Evolutionary conservation across 805 yeast species (phyloP).

Genomic region (Candida tallmaniae): DNA sequence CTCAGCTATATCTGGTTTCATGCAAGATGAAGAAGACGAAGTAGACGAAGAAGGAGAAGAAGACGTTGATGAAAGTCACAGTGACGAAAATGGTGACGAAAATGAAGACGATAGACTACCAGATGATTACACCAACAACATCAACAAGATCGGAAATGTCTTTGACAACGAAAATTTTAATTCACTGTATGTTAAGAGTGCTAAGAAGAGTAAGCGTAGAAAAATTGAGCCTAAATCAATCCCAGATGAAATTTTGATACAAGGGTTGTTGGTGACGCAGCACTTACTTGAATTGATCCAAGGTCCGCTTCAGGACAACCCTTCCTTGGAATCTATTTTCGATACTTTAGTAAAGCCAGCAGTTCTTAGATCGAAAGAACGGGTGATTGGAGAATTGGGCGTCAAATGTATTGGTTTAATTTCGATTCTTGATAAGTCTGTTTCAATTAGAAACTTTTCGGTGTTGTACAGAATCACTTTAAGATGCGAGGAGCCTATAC

Average conservation of each 20-base stretch:
- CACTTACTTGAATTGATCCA: constrained; percentile 64
- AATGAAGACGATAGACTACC: constrained; percentile 15
- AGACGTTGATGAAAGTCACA: constrained; percentile 11
- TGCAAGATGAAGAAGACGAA: constrained; percentile 15
- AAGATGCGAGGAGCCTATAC: constrained; percentile 59
- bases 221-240: constrained; percentile 38
- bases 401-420: constrained; percentile 75
- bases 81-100: constrained; percentile 12
- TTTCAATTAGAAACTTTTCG: constrained; percentile 60
- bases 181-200: constrained; percentile 1
- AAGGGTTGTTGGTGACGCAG: constrained; percentile 65
- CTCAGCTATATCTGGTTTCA: constrained; percentile 40
- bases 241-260: constrained; percentile 46
- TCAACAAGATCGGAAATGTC: constrained; percentile 12
- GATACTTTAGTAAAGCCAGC: constrained; percentile 80
- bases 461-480: constrained; percentile 68
- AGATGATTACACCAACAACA: constrained; percentile 14
- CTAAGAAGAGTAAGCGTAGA: constrained; percentile 17
- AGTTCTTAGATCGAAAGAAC: constrained; percentile 45
- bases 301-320: constrained; percentile 60
- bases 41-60: constrained; percentile 18
- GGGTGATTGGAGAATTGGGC: constrained; percentile 59
- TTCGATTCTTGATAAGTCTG: constrained; percentile 58
- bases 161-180: constrained; percentile 13
- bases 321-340: constrained; percentile 62